phyloP scores from a whole-genome alignment of 352 stramenopile genomes.

The Hyaloperonospora arabidopsidis region DNA sequence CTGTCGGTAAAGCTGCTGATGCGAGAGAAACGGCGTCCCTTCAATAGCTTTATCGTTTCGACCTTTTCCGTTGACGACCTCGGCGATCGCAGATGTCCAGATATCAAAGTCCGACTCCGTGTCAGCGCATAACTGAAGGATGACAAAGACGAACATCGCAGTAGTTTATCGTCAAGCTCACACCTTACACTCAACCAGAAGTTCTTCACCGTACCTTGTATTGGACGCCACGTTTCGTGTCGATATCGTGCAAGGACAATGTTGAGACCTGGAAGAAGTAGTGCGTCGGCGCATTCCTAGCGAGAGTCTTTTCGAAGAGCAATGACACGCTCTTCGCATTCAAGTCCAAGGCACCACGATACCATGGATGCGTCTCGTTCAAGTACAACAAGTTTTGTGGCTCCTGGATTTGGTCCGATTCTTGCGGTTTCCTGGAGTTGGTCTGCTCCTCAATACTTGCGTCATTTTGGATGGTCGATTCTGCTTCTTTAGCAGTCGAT shows the following conservation, averaged over 20 bases:
- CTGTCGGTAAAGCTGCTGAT: slow-evolving; percentile 76
- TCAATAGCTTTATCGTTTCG: slow-evolving; percentile 16
- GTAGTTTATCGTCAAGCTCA: slow-evolving; percentile 5
- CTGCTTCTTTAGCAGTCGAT: slow-evolving; percentile 15
- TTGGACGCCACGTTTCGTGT: slow-evolving; percentile 73
- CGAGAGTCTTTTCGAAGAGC: slow-evolving; percentile 74
- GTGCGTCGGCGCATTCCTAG: slow-evolving; percentile 64
- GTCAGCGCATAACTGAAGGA: slow-evolving; percentile 53
- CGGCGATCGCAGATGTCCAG: slow-evolving; percentile 70
- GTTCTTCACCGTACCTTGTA: slow-evolving; percentile 51
- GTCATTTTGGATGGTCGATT: slow-evolving; percentile 10
- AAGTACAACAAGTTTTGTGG: slow-evolving; percentile 60
- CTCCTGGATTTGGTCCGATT: slow-evolving; percentile 16
- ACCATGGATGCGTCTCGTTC: slow-evolving; percentile 74
- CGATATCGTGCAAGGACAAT: slow-evolving; percentile 62
- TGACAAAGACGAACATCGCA: slow-evolving; percentile 13
- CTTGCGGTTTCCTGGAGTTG: slow-evolving; percentile 12
- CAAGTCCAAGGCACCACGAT: slow-evolving; percentile 65
- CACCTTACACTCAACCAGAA: not conserved
- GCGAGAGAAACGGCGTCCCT: slow-evolving; percentile 36
- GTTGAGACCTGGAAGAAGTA: slow-evolving; percentile 84
- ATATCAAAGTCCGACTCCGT: slow-evolving; percentile 69
- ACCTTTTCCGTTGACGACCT: slow-evolving; percentile 73
- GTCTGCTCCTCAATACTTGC: slow-evolving; percentile 12
- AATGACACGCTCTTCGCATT: slow-evolving; percentile 70